Base-by-base conservation (phyloP, 768 basidiomycete species). In the Flagelloscypha sp. region DNA sequence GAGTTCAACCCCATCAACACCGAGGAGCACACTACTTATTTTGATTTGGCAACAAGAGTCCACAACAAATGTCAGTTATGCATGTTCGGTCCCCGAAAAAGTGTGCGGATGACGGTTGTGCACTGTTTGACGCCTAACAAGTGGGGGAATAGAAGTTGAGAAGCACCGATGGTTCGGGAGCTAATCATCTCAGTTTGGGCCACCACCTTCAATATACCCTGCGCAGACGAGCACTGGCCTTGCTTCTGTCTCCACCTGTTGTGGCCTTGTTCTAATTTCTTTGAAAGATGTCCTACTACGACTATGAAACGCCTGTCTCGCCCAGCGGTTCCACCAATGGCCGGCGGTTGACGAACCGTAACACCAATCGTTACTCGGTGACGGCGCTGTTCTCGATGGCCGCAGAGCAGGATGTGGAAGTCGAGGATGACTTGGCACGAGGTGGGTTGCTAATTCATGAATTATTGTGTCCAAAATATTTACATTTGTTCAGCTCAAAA, bases 311-410 rank as follows among this genome's bases (percentile, higher is more conserved):
- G 40, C 67, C 80, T 25, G 59, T 63, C 33, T 80, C 83, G 18
- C 76, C 84, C 34, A n/a, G n/a, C n/a, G 70, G 68, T 43, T 67
- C 74, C 48, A 69, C 79, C 52, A 80, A 79, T 43, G 62, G 74
- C 45, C 76, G 84, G 48, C 73, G 87, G 20, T 70, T 86, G 53
- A 87, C 86, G 23, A 90, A 90, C 68, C 68, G 93, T 57, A 95
- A 89, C 57, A 93, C 88, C 46, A 94, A 95, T 63, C 82, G 93
- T 40, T 94, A 95, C 63, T 87, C 84, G 57, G 93, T 97, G 24
- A 97, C 87, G 33, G 89, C 89, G 18, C 69, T 97, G 47, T 97
- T 94, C 57, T 89, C 86, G 51, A 92, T 98, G 83, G 94, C 93
- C 9, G 94, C 94, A 23, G 94, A 98, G 62, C 92, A 97, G 67